phyloP scores from a whole-genome alignment of 2,329 filamentous ascomycete genomes.

The Thelonectria olida region DNA sequence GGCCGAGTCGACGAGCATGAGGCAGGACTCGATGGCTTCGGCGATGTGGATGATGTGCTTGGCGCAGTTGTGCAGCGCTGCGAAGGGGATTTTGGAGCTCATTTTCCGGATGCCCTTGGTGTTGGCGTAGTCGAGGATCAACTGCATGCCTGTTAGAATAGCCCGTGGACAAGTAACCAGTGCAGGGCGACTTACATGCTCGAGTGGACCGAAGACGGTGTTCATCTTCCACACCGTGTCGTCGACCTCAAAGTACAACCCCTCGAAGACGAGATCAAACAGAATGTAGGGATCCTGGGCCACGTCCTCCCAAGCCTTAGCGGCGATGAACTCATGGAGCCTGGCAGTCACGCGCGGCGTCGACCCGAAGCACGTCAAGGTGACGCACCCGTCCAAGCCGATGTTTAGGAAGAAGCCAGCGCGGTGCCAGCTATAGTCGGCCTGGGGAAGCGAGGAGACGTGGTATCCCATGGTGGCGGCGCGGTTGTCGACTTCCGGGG shows the following conservation, averaged over 20 bases:
- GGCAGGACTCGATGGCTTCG: slow-evolving; percentile 41
- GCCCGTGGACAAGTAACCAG: too few relatives aligned
- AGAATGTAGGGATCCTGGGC: slow-evolving; percentile 38
- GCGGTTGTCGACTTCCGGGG: slow-evolving; percentile 39
- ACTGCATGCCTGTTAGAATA: slow-evolving; percentile 24
- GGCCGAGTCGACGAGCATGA: slow-evolving; percentile 38
- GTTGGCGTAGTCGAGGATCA: slow-evolving; percentile 39
- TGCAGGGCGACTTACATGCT: slow-evolving; percentile 32
- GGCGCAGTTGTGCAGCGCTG: slow-evolving; percentile 41
- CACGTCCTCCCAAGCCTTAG: slow-evolving; percentile 37
- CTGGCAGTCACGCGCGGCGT: slow-evolving; percentile 32
- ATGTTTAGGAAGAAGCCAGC: slow-evolving; percentile 41
- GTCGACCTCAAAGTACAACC: slow-evolving; percentile 40
- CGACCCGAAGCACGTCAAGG: slow-evolving; percentile 40
- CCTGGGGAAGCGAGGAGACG: slow-evolving; percentile 37
- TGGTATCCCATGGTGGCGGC: slow-evolving; percentile 36
- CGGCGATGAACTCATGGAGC: slow-evolving; percentile 35
- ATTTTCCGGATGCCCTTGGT: slow-evolving; percentile 36
- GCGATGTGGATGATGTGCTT: slow-evolving; percentile 43
- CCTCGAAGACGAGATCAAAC: slow-evolving; percentile 42
- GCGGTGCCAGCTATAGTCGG: slow-evolving; percentile 41
- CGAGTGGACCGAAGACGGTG: slow-evolving; percentile 40
- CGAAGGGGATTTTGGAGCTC: slow-evolving; percentile 39
- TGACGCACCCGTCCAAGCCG: slow-evolving; percentile 26
- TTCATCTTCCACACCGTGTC: slow-evolving; percentile 44